Percentiles rank a stretch among this genome's conserved stretches.
phyloP scores from a whole-genome alignment of 176 grass and related monocot genomes.

The Saccharum spontaneum region DNA sequence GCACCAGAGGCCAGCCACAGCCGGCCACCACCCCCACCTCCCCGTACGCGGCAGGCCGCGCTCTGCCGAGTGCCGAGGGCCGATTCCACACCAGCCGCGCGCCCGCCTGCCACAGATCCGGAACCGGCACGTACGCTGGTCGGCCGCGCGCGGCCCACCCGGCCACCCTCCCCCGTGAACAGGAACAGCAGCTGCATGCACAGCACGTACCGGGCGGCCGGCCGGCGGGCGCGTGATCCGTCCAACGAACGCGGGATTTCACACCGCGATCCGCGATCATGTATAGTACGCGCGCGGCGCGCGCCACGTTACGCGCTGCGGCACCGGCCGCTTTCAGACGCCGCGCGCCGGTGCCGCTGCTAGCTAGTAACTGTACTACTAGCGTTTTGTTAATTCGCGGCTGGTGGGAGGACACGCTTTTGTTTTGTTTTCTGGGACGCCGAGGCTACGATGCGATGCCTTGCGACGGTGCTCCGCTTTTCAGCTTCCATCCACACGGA shows the following conservation, averaged over 20 bases:
- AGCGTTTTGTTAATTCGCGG: neutral
- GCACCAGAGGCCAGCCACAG: neutral
- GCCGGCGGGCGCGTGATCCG: neutral
- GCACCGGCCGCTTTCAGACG: constrained; percentile 16
- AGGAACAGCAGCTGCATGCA: neutral
- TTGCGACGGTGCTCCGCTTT: neutral
- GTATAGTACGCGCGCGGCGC: neutral
- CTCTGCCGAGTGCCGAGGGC: neutral
- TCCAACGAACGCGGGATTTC: constrained; percentile 1
- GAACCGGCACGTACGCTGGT: constrained; percentile 28
- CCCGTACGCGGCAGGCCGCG: constrained; percentile 1
- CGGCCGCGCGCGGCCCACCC: neutral
- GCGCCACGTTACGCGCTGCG: neutral
- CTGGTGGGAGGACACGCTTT: neutral
- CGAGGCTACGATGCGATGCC: neutral
- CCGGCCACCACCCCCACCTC: neutral
- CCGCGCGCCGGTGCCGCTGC: neutral
- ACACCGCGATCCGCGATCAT: neutral
- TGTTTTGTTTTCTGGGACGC: neutral
- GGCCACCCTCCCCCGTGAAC: neutral
- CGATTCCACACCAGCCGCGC: neutral
- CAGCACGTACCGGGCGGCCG: neutral
- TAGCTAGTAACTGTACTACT: too few relatives aligned
- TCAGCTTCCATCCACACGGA: neutral
- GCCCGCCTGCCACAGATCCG: constrained; percentile 22